A percentile compares a stretch with the other conserved stretches of the same genome.
These are phyloP conservation scores for Musa troglodytarum DNA, from an alignment of 176 grass and related monocot genomes.

Conservation along the genomic window DNA sequence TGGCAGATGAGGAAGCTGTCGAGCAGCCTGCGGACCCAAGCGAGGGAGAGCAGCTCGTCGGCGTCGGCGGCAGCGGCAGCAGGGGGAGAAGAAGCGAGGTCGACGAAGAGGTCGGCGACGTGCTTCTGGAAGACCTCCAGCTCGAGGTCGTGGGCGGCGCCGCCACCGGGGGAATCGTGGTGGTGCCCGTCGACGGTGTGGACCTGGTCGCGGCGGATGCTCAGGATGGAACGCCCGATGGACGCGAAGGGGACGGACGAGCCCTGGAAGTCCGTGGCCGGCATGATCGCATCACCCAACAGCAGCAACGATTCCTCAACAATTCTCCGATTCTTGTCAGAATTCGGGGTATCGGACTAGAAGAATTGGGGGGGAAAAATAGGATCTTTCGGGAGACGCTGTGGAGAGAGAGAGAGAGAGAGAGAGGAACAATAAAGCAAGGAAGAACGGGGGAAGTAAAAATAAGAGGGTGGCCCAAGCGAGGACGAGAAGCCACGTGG, in stretches of 20 bases:
- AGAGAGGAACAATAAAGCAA: too few relatives aligned
- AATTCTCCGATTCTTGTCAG: not conserved
- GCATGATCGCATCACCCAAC: slow-evolving; percentile 25
- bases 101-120: slow-evolving; percentile 41
- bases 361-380: not conserved
- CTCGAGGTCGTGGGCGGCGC: slow-evolving; percentile 26
- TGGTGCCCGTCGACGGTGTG: slow-evolving; percentile 23
- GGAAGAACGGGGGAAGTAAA: too few relatives aligned
- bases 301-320: not conserved
- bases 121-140: slow-evolving; percentile 55
- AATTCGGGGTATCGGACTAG: not conserved
- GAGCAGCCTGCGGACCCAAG: slow-evolving; percentile 57
- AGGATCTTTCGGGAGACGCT: too few relatives aligned
- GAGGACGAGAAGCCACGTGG: not conserved
- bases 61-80: not conserved
- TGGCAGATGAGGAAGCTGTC: slow-evolving; percentile 69
- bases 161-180: not conserved
- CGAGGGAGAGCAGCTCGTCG: slow-evolving; percentile 44
- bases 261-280: slow-evolving; percentile 32
- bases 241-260: slow-evolving; percentile 35
- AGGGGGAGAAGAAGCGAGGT: not conserved
- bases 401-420: too few relatives aligned
- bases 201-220: slow-evolving; percentile 37
- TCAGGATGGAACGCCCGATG: slow-evolving; percentile 39
- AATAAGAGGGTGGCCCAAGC: too few relatives aligned